Base-by-base conservation (phyloP, 768 basidiomycete genomes). In the Trametes cinnabarina region DNA sequence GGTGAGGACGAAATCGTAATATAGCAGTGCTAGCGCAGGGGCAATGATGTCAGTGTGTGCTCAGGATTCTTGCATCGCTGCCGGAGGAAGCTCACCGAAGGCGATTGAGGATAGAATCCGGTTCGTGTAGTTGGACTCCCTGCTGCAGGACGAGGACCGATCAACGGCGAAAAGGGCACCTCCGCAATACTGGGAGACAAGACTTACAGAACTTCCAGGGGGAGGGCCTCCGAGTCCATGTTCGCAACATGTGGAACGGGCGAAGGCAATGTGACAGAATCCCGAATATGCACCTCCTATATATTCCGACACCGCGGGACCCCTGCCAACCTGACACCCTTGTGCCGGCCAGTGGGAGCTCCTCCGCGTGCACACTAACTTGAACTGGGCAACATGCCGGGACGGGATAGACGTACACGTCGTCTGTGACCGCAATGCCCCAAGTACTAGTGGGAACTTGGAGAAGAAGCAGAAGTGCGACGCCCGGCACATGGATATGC, bases 1-100 rank as follows among this genome's bases (percentile, higher is more conserved):
- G 2, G 54, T 55, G 25, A 55, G 22, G 17, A 55, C 46, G 19
- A 55, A 55, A 46, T 55, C 54, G 22, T 47, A 55, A 34, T 43
- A 55, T 11, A 55, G 17, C 9, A 39, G 4, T n/a, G 37, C 37
- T 39, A n/a, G 15, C n/a, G n/a, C 37, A n/a, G 5, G 11, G 28
- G 15, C n/a, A 15, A 32, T 7, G 25, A 47, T 22, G 3, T 19
- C 26, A 47, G 47, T 30, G 7, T 30, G 14, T 19, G 32, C 12
- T 15, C 14, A 14, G 17, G 17, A 7, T 14, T 34, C 34, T 14
- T 34, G 8, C 14, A 14, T 34, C 14, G 14, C 34, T 34, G 37
- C n/a, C 37, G 15, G 14, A 39, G 37, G 30, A 39, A 3, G 23
- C 23, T 40, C 39, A 51, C 50, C 39, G 25, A 51, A 51, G 2